Percentiles rank a stretch among this genome's conserved stretches.
These are phyloP conservation scores for Solanum sitiens DNA, from an alignment of 257 asterid species.

Conservation along the genomic window DNA sequence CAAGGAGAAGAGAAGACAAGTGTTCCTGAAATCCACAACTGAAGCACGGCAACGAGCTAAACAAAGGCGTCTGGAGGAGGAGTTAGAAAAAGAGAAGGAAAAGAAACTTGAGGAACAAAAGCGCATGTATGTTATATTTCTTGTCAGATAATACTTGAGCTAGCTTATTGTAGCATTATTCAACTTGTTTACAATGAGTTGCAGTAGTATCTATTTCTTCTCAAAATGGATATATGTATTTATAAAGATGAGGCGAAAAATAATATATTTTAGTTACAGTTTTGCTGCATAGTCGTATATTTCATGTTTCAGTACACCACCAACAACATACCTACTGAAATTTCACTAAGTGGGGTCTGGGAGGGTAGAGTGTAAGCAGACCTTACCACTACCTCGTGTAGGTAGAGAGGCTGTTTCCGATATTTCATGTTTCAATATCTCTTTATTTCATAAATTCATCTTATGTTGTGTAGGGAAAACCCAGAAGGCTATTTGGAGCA, in stretches of 20 bases:
- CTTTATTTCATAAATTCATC: neutral
- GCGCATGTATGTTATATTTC: slow-evolving; percentile 52
- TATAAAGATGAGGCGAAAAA: neutral
- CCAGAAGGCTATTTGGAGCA: slow-evolving; percentile 86
- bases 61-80: slow-evolving; percentile 82
- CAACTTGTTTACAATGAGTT: neutral
- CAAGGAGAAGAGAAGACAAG: slow-evolving; percentile 74
- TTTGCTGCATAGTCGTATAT: neutral
- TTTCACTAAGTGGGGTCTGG: neutral
- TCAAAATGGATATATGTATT: neutral
- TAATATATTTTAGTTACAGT: neutral
- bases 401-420: neutral
- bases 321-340: neutral
- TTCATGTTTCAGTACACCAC: neutral
- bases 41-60: slow-evolving; percentile 88
- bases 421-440: neutral
- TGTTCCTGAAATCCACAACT: slow-evolving; percentile 67
- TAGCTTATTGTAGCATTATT: neutral
- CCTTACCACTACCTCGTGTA: neutral
- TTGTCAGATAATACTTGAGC: neutral
- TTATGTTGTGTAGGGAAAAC: slow-evolving; percentile 46
- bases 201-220: neutral
- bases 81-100: slow-evolving; percentile 73
- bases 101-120: slow-evolving; percentile 88
- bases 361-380: neutral